Evolutionary conservation across 345 rosid species (phyloP).

Genomic region (Hirschfeldia incana): DNA sequence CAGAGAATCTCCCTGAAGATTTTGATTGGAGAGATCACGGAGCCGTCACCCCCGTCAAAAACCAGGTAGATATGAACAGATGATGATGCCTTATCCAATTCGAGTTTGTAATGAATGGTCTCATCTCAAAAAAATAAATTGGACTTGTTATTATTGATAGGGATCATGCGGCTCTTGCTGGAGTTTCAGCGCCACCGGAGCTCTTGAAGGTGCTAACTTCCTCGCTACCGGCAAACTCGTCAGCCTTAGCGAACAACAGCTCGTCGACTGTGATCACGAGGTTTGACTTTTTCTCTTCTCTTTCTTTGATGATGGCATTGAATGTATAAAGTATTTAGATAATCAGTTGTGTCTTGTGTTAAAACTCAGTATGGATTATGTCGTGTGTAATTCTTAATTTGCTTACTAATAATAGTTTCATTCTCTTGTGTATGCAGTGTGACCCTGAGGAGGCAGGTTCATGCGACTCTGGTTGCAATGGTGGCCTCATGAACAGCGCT

Average conservation of each 20-base stretch:
- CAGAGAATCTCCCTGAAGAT: slow-evolving; percentile 67
- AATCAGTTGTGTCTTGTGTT: no score
- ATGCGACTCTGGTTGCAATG: neutral
- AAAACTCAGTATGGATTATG: no score
- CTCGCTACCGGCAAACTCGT: slow-evolving; percentile 88
- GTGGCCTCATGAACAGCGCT: neutral
- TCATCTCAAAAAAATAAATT: no score
- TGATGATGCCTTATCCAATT: neutral
- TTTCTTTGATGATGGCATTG: neutral
- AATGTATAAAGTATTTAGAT: no score
- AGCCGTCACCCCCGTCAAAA: slow-evolving; percentile 75
- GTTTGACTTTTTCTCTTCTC: slow-evolving; percentile 34
- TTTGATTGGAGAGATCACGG: slow-evolving; percentile 99
- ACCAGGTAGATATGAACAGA: slow-evolving; percentile 49
- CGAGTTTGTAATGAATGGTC: neutral
- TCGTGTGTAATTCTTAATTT: no score
- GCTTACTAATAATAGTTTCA: no score
- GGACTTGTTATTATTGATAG: slow-evolving; percentile 35
- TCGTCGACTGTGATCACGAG: slow-evolving; percentile 99
- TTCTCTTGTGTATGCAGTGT: neutral
- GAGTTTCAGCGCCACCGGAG: slow-evolving; percentile 96
- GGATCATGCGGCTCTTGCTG: slow-evolving; percentile 99
- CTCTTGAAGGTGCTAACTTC: slow-evolving; percentile 91
- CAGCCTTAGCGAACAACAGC: slow-evolving; percentile 99
- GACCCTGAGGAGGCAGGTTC: neutral